Evolutionary conservation across 257 asterid species (phyloP).

Genomic region (Avicennia marina): DNA sequence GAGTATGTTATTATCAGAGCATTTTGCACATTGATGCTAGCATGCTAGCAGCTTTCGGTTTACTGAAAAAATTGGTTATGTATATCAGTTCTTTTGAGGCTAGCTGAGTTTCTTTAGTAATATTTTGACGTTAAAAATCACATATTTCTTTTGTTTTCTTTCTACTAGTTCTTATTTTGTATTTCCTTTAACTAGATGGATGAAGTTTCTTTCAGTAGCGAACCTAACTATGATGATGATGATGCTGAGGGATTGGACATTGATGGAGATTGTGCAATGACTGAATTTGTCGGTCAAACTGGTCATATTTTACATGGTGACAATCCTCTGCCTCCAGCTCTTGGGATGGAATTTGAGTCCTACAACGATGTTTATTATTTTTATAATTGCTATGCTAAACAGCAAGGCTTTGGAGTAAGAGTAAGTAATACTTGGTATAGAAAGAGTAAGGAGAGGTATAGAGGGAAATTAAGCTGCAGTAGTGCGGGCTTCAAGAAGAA

Average conservation of each 20-base stretch:
- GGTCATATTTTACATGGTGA: conserved; percentile 41
- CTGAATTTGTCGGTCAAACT: conserved; percentile 40
- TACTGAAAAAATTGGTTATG: background rate
- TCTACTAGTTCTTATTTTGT: background rate
- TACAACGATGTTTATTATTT: conserved; percentile 64
- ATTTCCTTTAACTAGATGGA: conserved; percentile 21
- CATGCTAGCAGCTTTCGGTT: background rate
- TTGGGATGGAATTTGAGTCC: conserved; percentile 63
- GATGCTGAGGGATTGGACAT: conserved; percentile 43
- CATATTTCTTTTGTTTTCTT: background rate
- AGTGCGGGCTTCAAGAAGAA: conserved; percentile 73
- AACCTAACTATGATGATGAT: conserved; percentile 41
- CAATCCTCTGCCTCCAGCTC: conserved; percentile 53
- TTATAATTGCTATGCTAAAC: conserved; percentile 57
- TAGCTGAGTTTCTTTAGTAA: background rate
- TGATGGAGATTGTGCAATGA: conserved; percentile 51
- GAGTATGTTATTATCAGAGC: conserved; percentile 5
- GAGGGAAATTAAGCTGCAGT: conserved; percentile 66
- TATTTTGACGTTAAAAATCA: background rate
- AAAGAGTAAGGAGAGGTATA: conserved; percentile 55
- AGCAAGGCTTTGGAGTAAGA: conserved; percentile 62
- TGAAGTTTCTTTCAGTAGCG: conserved; percentile 35
- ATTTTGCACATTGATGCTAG: background rate
- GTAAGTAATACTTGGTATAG: conserved; percentile 68
- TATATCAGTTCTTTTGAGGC: conserved; percentile 2